phyloP scores from a whole-genome alignment of 2,329 filamentous ascomycete genomes.

The Emmonsia crescens region DNA sequence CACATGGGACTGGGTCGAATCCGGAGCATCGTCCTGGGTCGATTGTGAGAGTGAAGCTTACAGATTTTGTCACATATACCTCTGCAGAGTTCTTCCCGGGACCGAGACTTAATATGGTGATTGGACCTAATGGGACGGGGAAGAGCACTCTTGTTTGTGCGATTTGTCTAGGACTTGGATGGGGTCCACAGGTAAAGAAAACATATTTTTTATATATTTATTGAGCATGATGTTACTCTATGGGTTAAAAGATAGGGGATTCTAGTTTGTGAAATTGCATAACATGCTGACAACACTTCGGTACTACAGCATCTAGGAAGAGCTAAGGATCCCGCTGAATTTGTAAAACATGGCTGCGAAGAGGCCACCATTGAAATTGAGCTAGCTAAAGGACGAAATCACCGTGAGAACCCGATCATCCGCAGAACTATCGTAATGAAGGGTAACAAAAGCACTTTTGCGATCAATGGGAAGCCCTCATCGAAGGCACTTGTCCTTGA shows the following conservation, averaged over 20 bases:
- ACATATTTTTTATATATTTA: not conserved
- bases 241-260: not conserved
- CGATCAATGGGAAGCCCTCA: conserved; percentile 56
- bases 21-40: conserved; percentile 56
- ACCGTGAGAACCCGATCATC: conserved; percentile 57
- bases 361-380: conserved; percentile 84
- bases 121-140: conserved; percentile 95
- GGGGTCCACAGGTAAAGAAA: conserved; percentile 50
- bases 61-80: conserved; percentile 91
- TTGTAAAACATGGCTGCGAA: conserved; percentile 78
- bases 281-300: not conserved
- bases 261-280: not conserved
- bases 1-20: not conserved
- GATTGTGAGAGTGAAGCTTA: conserved; percentile 75
- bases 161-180: conserved; percentile 86
- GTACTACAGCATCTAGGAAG: conserved; percentile 59
- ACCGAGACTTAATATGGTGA: conserved; percentile 93
- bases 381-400: conserved; percentile 52
- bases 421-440: conserved; percentile 67
- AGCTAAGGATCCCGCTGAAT: conserved; percentile 74
- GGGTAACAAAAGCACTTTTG: conserved; percentile 71
- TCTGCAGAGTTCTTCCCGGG: conserved; percentile 84
- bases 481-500: conserved; percentile 53
- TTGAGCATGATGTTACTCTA: not conserved
- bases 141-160: conserved; percentile 97